Conservation (phyloP, 108 stramenopile genomes). For the Fragilaria crotonensis region DNA sequence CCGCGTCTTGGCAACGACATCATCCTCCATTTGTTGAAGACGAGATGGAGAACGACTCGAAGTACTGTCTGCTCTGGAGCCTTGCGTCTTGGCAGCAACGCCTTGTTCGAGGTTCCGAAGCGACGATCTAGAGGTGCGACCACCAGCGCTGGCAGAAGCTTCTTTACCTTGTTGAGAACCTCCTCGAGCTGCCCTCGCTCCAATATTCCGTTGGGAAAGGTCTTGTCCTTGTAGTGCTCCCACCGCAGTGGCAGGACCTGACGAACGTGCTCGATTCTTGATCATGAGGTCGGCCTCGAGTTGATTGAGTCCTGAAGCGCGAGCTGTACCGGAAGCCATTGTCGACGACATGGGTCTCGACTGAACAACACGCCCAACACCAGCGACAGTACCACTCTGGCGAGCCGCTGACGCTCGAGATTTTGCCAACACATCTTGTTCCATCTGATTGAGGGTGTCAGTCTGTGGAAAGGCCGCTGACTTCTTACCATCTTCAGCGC, state of each 20-base stretch:
- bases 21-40: background rate
- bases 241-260: background rate
- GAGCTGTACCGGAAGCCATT: background rate
- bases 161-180: background rate
- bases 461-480: too few species aligned
- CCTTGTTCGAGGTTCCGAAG: constrained; percentile 1
- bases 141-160: background rate
- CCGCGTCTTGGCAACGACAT: background rate
- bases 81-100: background rate
- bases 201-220: background rate
- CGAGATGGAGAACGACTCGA: background rate
- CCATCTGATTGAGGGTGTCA: background rate
- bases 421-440: constrained; percentile 3
- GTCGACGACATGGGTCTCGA: background rate
- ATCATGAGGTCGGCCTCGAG: background rate
- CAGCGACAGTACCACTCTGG: background rate
- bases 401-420: background rate
- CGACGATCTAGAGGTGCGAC: background rate
- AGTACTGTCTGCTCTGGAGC: background rate
- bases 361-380: too few species aligned
- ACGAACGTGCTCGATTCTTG: background rate
- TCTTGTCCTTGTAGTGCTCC: too few species aligned
- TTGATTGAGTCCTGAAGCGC: background rate
- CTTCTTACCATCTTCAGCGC: too few species aligned
- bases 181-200: background rate